Percentiles rank a stretch among this genome's conserved stretches.
These are phyloP conservation scores for Ramaria rubella DNA, from an alignment of 768 basidiomycete species.

Conservation along the genomic window DNA sequence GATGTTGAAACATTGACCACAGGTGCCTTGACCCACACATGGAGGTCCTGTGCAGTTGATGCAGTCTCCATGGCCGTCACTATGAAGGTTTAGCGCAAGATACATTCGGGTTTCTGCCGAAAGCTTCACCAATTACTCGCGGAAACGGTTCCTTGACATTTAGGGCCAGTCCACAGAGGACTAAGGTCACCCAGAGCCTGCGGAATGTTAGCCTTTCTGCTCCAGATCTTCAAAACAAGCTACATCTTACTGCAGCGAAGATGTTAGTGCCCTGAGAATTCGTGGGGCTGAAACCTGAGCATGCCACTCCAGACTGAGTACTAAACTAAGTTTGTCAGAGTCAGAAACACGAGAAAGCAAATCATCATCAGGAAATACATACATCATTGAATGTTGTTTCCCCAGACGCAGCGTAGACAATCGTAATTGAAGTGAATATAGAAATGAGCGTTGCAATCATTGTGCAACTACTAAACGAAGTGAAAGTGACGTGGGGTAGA, in stretches of 20 bases:
- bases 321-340: too few species aligned
- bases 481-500: too few species aligned
- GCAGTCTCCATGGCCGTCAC: slow-evolving; percentile 22
- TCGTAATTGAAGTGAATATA: background rate
- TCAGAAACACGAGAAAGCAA: background rate
- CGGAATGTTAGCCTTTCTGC: too few species aligned
- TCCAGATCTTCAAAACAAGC: too few species aligned
- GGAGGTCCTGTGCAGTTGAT: slow-evolving; percentile 25
- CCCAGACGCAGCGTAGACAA: background rate
- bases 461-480: too few species aligned
- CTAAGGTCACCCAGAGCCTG: slow-evolving; percentile 27
- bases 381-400: background rate
- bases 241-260: too few species aligned
- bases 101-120: background rate
- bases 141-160: slow-evolving; percentile 24
- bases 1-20: slow-evolving; percentile 26
- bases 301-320: background rate
- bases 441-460: too few species aligned
- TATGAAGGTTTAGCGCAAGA: background rate
- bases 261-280: slow-evolving; percentile 26
- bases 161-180: slow-evolving; percentile 26
- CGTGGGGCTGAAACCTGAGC: slow-evolving; percentile 13
- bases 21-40: slow-evolving; percentile 18
- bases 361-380: background rate
- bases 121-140: slow-evolving; percentile 19